These are phyloP conservation scores for Chaetomium tenue DNA, from an alignment of 495 filamentous ascomycete genomes.

Conservation along the genomic window DNA sequence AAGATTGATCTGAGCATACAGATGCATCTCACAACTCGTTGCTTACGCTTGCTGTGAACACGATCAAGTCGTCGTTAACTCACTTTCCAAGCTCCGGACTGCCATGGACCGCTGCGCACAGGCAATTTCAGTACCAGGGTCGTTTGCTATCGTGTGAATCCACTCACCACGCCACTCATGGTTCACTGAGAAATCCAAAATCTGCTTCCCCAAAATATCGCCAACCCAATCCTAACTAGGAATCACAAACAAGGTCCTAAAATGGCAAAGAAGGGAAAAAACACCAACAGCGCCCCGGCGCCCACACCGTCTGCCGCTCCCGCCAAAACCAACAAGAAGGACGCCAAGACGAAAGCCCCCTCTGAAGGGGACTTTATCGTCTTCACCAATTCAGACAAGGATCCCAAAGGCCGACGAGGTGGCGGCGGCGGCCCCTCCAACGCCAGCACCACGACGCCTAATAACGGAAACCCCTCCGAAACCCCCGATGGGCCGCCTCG, in stretches of 20 bases:
- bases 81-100: neutral
- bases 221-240: neutral
- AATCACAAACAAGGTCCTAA: conserved; percentile 12
- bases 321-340: conserved; percentile 30
- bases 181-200: neutral
- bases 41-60: neutral
- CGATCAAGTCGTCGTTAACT: conserved; percentile 6
- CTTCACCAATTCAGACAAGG: conserved; percentile 63
- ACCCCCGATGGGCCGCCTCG: conserved; percentile 59
- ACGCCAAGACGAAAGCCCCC: conserved; percentile 33
- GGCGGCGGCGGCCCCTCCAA: conserved; percentile 38
- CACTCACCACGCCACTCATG: neutral
- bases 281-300: conserved; percentile 40
- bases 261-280: conserved; percentile 51
- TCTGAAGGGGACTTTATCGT: conserved; percentile 65
- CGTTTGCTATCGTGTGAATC: conserved; percentile 10
- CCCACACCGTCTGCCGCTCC: conserved; percentile 33
- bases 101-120: conserved; percentile 21
- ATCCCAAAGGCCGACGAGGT: conserved; percentile 51
- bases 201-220: neutral
- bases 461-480: conserved; percentile 26
- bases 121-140: conserved; percentile 4
- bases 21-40: conserved; percentile 7
- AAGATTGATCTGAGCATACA: neutral
- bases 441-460: conserved; percentile 4